Base-by-base conservation (phyloP, 148 eudicot genomes). In the Euryodendron excelsum region DNA sequence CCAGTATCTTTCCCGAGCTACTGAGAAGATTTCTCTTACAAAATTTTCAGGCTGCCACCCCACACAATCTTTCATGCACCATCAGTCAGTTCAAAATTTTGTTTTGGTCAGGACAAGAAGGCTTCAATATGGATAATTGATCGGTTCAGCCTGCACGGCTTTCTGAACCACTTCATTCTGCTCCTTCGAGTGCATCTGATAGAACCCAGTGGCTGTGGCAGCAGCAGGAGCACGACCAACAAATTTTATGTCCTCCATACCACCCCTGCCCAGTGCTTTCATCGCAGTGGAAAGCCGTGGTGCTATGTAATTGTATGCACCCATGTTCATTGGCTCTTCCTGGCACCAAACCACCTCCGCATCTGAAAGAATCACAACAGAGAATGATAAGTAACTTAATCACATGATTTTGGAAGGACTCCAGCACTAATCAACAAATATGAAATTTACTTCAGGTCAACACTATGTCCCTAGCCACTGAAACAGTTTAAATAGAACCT, bases 261-360 rank as follows among this genome's bases (percentile, higher is more conserved):
- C 84, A 50, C 91, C 94, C 78, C 93, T 86, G 47, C 84, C 79
- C 21, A 90, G 77, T 33, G 86, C 83, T 83, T 90, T 91, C 96
- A 90, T 91, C 12, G 92, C 87, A 71, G 91, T 91, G 52, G 72
- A 78, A 44, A 93, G 91, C 4, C 98, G 94, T 5, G 94, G 91
- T 59, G 86, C 79, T 65, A 91, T 83, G 82, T 90, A 90, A 62
- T 48, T 82, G 85, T 89, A 91, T 45, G 90, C 96, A 36, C 94
- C 98, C 98, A 93, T 93, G 88, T 93, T 93, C 98, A 93, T 89
- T 34, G 96, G 98, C 84, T 93, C 98, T 79, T 91, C 98, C 79
- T 93, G 98, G 85, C 98, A 93, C 98, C 96, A 93, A 10, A 93
- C 96, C 39, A 93, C 69, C 88, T 91, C 96, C 0, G 98, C 98